These are phyloP conservation scores for Rusavskia elegans DNA, from an alignment of 495 filamentous ascomycete species.

Conservation along the genomic window DNA sequence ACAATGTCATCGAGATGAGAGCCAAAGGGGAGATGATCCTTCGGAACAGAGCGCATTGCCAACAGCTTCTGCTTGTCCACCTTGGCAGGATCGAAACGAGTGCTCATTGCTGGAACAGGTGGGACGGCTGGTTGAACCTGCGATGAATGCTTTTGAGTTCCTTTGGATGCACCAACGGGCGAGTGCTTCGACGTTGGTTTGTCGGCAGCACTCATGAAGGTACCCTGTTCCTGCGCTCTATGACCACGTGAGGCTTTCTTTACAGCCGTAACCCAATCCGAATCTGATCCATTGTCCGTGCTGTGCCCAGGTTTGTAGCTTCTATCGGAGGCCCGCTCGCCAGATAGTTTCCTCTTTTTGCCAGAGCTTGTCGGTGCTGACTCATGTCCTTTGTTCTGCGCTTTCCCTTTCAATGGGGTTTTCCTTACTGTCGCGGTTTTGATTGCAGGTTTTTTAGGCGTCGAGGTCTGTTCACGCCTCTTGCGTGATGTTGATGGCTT, in stretches of 20 bases:
- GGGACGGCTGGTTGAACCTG: background rate
- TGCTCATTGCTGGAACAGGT: background rate
- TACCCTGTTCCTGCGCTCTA: background rate
- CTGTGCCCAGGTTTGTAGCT: background rate
- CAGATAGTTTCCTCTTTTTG: background rate
- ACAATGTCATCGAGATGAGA: slow-evolving; percentile 6
- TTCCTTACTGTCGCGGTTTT: background rate
- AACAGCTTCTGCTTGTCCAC: slow-evolving; percentile 5
- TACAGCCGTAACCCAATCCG: background rate
- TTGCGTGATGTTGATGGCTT: background rate
- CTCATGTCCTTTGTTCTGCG: background rate
- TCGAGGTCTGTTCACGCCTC: background rate
- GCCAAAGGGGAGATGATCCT: slow-evolving; percentile 4
- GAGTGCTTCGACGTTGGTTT: background rate
- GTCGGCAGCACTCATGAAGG: background rate
- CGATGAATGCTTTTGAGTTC: background rate
- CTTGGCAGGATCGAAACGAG: slow-evolving; percentile 1
- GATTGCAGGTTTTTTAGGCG: background rate
- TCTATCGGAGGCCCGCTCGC: background rate
- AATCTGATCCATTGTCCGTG: background rate
- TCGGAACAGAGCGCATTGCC: slow-evolving; percentile 6
- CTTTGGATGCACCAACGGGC: background rate
- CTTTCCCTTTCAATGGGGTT: background rate
- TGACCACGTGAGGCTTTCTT: background rate
- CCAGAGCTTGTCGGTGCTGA: background rate